Evolutionary conservation across 169 alveolate species (phyloP).

Genomic region (Theileria annulata): DNA sequence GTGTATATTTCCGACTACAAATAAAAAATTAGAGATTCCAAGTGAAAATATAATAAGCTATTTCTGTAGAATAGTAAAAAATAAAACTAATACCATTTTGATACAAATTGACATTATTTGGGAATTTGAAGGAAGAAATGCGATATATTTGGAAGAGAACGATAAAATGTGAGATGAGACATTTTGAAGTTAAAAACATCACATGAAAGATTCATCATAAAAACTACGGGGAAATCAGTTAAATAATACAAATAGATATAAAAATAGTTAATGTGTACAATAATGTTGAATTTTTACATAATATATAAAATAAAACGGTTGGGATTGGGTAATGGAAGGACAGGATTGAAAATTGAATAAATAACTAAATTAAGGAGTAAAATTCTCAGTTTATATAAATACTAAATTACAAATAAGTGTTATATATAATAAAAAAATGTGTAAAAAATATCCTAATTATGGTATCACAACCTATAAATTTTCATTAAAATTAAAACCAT

Average conservation of each 20-base stretch:
- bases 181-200: conserved; percentile 11
- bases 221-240: neutral
- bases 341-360: neutral
- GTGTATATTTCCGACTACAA: neutral
- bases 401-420: neutral
- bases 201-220: neutral
- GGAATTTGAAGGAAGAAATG: neutral
- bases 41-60: no score
- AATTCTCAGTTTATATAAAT: neutral
- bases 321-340: neutral
- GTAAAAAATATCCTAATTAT: neutral
- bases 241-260: neutral
- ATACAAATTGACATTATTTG: neutral
- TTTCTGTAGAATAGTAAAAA: neutral
- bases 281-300: neutral
- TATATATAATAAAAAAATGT: conserved; percentile 6
- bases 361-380: neutral
- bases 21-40: neutral
- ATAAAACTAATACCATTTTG: neutral
- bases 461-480: neutral
- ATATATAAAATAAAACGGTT: neutral
- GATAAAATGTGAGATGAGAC: neutral
- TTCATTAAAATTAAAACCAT: no score
- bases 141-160: neutral
- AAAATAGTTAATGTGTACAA: neutral